Conservation (phyloP, 78 protist genomes). For the Tieghemostelium lacteum region DNA sequence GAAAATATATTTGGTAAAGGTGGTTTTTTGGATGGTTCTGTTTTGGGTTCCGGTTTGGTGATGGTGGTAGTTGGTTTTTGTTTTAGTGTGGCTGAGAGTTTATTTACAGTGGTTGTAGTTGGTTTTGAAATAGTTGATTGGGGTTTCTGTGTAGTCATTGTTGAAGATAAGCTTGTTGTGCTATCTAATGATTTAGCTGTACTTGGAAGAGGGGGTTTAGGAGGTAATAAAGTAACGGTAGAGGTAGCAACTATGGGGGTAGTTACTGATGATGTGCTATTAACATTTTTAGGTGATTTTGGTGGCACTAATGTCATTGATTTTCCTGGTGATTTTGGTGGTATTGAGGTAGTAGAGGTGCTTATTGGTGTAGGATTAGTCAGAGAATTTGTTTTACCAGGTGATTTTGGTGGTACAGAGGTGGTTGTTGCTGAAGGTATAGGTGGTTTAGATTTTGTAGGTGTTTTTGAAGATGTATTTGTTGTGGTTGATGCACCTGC, state of each 20-base stretch:
- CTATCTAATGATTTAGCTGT: background rate
- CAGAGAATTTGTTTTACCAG: background rate
- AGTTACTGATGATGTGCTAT: background rate
- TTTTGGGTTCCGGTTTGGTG: slow-evolving; percentile 6
- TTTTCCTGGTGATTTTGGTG: background rate
- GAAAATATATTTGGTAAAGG: slow-evolving; percentile 1
- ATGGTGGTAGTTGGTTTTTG: slow-evolving; percentile 1
- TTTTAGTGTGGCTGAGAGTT: background rate
- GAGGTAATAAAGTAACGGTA: background rate
- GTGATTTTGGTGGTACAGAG: background rate
- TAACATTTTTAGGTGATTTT: background rate
- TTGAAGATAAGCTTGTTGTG: background rate
- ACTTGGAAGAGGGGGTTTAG: background rate
- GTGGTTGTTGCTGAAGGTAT: background rate
- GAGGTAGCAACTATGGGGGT: background rate
- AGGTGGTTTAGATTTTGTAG: background rate
- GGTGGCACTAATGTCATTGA: background rate
- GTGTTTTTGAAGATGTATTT: slow-evolving; percentile 7
- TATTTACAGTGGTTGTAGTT: background rate
- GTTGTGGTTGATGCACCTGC: slow-evolving; percentile 12
- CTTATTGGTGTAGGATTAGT: background rate
- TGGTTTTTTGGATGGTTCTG: background rate
- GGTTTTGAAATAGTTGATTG: background rate
- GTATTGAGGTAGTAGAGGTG: background rate
- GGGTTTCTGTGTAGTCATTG: background rate